A percentile compares a stretch with the other conserved stretches of the same genome.
These are phyloP conservation scores for Protostelium mycophagum DNA, from an alignment of 78 protist genomes.

Conservation along the genomic window DNA sequence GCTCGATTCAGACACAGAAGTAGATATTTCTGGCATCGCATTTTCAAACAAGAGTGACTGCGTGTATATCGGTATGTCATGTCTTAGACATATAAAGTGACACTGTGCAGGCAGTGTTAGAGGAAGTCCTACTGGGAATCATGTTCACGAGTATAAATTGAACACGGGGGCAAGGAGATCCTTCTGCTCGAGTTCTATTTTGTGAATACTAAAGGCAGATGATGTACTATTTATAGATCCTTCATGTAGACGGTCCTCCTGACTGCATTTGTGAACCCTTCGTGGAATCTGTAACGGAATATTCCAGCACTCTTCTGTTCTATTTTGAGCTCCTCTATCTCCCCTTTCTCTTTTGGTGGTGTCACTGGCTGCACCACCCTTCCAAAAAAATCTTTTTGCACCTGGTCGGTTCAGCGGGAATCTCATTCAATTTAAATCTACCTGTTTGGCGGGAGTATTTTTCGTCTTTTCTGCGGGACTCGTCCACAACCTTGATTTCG, in stretches of 20 bases:
- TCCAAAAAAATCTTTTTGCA: slow-evolving; percentile 48
- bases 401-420: neutral
- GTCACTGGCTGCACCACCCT: slow-evolving; percentile 15
- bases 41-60: neutral
- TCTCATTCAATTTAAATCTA: neutral
- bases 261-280: slow-evolving; percentile 71
- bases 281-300: slow-evolving; percentile 50
- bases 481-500: neutral
- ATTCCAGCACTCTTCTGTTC: neutral
- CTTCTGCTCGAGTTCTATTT: neutral
- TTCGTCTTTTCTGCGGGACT: neutral
- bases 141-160: neutral
- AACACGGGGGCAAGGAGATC: neutral
- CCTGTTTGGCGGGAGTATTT: neutral
- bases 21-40: neutral
- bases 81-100: neutral
- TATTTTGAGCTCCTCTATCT: neutral
- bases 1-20: neutral
- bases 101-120: neutral
- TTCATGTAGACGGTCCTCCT: slow-evolving; percentile 35
- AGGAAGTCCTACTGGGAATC: neutral
- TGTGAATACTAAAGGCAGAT: neutral
- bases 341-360: neutral
- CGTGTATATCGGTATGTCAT: neutral
- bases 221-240: slow-evolving; percentile 38